These are phyloP conservation scores for Ophiosphaerella korrae DNA, from an alignment of 2,329 filamentous ascomycete species.

Conservation along the genomic window DNA sequence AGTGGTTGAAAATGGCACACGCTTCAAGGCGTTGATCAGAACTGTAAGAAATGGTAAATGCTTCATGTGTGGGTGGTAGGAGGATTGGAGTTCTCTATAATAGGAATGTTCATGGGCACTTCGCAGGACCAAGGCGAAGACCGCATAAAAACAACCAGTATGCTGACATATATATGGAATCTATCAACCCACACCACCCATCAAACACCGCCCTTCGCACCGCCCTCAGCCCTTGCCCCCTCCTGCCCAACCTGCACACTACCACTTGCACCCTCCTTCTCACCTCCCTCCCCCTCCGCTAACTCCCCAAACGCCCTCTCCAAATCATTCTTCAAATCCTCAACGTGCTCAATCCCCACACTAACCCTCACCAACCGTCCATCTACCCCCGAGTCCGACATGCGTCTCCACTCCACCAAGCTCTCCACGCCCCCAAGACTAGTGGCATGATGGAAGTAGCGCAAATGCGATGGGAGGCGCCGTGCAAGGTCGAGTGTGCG, in stretches of 20 bases:
- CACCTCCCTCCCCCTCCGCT: slow-evolving; percentile 1
- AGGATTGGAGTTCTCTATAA: too few species aligned
- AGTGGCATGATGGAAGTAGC: slow-evolving; percentile 91
- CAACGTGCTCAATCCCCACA: slow-evolving; percentile 83
- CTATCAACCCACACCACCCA: too few species aligned
- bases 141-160: too few species aligned
- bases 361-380: slow-evolving; percentile 77
- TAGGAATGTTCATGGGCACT: too few species aligned
- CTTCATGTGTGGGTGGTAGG: too few species aligned
- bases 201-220: too few species aligned
- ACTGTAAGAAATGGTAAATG: too few species aligned
- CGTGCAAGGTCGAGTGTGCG: slow-evolving; percentile 64
- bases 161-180: too few species aligned
- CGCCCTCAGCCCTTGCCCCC: slow-evolving; percentile 13
- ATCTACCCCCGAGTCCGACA: slow-evolving; percentile 79
- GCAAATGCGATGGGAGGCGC: slow-evolving; percentile 75
- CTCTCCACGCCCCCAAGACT: slow-evolving; percentile 93
- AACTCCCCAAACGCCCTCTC: slow-evolving; percentile 33
- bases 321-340: slow-evolving; percentile 81
- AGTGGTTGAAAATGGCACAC: too few species aligned
- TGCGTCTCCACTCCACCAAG: slow-evolving; percentile 92
- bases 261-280: not conserved
- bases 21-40: too few species aligned
- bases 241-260: slow-evolving; percentile 28
- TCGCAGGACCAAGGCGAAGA: too few species aligned